phyloP scores from a whole-genome alignment of 176 grass and related monocot genomes.

The Rhipidocladum racemiflorum region DNA sequence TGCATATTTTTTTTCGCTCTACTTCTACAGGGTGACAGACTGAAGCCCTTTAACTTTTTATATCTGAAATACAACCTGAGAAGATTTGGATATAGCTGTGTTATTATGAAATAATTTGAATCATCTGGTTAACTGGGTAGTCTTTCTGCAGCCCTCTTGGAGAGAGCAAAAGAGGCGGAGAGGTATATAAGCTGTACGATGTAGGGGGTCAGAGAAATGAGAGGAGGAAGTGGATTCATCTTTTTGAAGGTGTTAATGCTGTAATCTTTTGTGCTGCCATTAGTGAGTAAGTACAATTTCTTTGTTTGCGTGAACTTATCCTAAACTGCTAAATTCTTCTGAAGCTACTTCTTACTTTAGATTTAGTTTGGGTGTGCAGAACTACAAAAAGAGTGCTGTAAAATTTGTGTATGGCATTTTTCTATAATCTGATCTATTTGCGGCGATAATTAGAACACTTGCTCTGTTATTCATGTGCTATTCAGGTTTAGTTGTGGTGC shows the following conservation, averaged over 20 bases:
- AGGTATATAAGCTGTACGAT: constrained; percentile 92
- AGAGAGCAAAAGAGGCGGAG: constrained; percentile 91
- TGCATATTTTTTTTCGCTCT: constrained; percentile 3
- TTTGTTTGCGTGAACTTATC: constrained; percentile 1
- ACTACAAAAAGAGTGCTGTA: background rate
- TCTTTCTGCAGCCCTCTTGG: constrained; percentile 70
- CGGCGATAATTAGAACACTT: background rate
- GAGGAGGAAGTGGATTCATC: constrained; percentile 99
- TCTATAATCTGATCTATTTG: background rate
- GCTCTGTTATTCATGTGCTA: background rate
- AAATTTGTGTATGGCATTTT: background rate
- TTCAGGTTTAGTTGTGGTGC: background rate
- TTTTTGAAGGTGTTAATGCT: constrained; percentile 94
- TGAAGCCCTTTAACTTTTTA: background rate
- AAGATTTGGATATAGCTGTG: background rate
- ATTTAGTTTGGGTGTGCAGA: background rate
- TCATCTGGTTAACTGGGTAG: background rate
- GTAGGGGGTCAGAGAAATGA: constrained; percentile 98
- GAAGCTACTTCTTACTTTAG: background rate
- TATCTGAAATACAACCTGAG: background rate
- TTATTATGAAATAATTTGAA: background rate
- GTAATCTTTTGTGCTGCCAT: constrained; percentile 99
- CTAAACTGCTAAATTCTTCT: background rate
- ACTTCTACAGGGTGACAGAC: background rate
- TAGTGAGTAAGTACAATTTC: constrained; percentile 69